Percentiles rank a stretch among this genome's conserved stretches.
phyloP scores from a whole-genome alignment of 768 basidiomycete species.

The Harrya chromipes region DNA sequence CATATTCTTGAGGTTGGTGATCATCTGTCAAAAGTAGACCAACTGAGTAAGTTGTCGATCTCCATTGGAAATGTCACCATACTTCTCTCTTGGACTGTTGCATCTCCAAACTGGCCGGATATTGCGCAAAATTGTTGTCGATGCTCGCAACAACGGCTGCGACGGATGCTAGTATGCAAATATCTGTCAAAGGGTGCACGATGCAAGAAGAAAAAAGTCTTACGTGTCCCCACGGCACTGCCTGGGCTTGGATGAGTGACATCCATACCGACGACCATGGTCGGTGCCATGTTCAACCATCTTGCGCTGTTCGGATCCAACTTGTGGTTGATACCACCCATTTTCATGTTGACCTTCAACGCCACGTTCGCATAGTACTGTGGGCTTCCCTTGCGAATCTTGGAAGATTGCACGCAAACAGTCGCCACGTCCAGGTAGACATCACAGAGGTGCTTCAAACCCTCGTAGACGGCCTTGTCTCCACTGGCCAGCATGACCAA shows the following conservation, averaged over 20 bases:
- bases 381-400: constrained; percentile 61
- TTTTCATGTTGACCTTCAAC: constrained; percentile 53
- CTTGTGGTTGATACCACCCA: constrained; percentile 52
- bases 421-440: constrained; percentile 50
- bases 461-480: constrained; percentile 49
- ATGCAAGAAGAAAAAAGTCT: neutral
- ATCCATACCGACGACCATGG: constrained; percentile 57
- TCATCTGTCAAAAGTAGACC: constrained; percentile 35
- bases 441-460: constrained; percentile 52
- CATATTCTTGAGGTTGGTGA: constrained; percentile 46
- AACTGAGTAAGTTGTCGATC: neutral
- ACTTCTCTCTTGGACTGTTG: constrained; percentile 70
- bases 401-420: constrained; percentile 70
- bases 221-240: constrained; percentile 51
- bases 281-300: constrained; percentile 40
- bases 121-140: constrained; percentile 45
- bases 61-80: constrained; percentile 1
- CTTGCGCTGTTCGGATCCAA: constrained; percentile 37
- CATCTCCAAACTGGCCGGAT: constrained; percentile 47
- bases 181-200: neutral
- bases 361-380: constrained; percentile 58
- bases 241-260: constrained; percentile 81
- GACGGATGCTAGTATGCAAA: constrained; percentile 36
- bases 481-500: constrained; percentile 46
- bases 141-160: constrained; percentile 53